Percentiles rank a stretch among this genome's conserved stretches.
Evolutionary conservation across 805 yeast species (phyloP).

Genomic region (Yamadazyma takamatsuzukensis): DNA sequence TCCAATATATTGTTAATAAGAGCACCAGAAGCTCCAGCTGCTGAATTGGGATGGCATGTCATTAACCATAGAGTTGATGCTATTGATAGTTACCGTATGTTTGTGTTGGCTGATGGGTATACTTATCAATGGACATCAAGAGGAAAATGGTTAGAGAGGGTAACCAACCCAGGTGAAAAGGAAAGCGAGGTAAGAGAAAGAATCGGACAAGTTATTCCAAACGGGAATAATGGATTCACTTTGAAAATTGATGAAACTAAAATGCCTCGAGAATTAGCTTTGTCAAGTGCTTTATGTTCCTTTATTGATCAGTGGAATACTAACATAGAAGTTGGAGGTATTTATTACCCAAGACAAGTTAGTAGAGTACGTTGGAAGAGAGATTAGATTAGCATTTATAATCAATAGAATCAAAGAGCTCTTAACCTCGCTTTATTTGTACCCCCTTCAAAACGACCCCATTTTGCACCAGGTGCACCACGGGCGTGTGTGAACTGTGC

Average conservation of each 20-base stretch:
- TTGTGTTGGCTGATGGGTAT: constrained; percentile 55
- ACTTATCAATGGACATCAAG: constrained; percentile 64
- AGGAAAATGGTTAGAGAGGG: constrained; percentile 56
- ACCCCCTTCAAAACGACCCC: too few relatives aligned
- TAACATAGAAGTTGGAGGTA: constrained; percentile 58
- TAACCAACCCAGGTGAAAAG: constrained; percentile 57
- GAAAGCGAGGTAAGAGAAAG: constrained; percentile 63
- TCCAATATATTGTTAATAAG: constrained; percentile 55
- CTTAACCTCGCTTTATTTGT: too few relatives aligned
- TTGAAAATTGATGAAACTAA: constrained; percentile 51
- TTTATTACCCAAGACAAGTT: constrained; percentile 52
- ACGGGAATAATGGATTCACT: constrained; percentile 53
- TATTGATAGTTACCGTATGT: constrained; percentile 56
- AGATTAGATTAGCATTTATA: too few relatives aligned
- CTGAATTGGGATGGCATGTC: constrained; percentile 64
- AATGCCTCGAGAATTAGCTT: constrained; percentile 55
- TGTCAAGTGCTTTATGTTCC: constrained; percentile 57
- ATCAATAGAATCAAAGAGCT: too few relatives aligned
- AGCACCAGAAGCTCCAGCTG: constrained; percentile 45
- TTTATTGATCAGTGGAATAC: constrained; percentile 70
- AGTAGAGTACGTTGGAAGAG: constrained; percentile 53
- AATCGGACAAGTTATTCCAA: constrained; percentile 55
- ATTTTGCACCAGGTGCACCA: too few relatives aligned
- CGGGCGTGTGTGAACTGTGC: too few relatives aligned
- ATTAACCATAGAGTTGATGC: constrained; percentile 60